Conservation (phyloP, 2,329 filamentous ascomycete species). For the Neoscytalidium dimidiatum region DNA sequence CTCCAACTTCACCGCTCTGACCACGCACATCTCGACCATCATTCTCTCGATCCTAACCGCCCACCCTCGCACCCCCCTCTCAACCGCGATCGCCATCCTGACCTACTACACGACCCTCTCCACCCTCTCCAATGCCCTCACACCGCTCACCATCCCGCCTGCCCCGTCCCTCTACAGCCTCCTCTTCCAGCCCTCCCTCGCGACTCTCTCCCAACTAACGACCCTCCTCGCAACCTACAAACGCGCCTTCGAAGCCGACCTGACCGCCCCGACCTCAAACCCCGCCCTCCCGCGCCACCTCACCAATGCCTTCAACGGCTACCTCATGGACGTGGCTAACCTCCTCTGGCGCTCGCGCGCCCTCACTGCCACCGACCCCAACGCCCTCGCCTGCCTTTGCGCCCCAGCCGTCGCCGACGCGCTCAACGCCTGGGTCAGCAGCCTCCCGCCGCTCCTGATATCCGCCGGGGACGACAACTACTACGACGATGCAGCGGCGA, state of each 20-base stretch:
- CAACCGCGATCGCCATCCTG: conserved; percentile 50
- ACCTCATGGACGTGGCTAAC: conserved; percentile 85
- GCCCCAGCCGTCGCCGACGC: conserved; percentile 46
- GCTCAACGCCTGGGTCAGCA: conserved; percentile 45
- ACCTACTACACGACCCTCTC: conserved; percentile 69
- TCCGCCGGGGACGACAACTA: conserved; percentile 41
- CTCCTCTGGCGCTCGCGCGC: conserved; percentile 76
- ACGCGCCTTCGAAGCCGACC: conserved; percentile 63
- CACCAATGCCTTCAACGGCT: conserved; percentile 72
- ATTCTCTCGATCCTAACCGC: conserved; percentile 35
- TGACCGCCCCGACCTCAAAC: conserved; percentile 17
- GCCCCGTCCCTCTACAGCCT: conserved; percentile 70
- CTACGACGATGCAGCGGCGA: no score
- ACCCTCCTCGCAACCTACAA: conserved; percentile 73
- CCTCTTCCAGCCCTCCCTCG: conserved; percentile 65
- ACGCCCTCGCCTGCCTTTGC: conserved; percentile 57
- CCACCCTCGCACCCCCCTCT: conserved; percentile 24
- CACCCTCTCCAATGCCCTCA: conserved; percentile 27
- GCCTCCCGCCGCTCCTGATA: conserved; percentile 35
- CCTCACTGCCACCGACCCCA: conserved; percentile 65
- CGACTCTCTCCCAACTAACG: conserved; percentile 68
- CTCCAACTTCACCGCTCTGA: conserved; percentile 33
- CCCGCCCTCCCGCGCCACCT: conserved; percentile 24
- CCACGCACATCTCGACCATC: conserved; percentile 33
- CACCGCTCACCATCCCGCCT: conserved; percentile 70